A percentile compares a stretch with the other conserved stretches of the same genome.
Conservation (phyloP, 805 yeast genomes). For the Ogataea methanolica region DNA sequence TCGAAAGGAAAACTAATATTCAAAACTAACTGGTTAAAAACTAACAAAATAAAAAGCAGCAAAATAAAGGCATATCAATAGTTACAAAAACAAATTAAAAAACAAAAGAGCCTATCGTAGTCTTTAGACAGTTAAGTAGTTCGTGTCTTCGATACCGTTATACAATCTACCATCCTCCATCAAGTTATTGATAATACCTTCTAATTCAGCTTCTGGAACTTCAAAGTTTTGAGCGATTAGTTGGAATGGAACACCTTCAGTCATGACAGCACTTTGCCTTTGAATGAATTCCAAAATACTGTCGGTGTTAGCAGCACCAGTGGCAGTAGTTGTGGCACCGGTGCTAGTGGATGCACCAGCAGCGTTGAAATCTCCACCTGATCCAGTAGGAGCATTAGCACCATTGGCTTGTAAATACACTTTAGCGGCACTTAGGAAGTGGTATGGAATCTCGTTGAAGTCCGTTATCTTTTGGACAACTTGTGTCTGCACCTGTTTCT, state of each 20-base stretch:
- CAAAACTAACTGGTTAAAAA: too few relatives aligned
- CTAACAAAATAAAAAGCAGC: too few relatives aligned
- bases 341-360: slow-evolving; percentile 21
- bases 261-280: slow-evolving; percentile 52
- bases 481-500: slow-evolving; percentile 61
- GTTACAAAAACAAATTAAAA: slow-evolving; percentile 12
- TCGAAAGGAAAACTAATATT: too few relatives aligned
- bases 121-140: slow-evolving; percentile 47
- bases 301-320: slow-evolving; percentile 31
- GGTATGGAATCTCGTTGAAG: slow-evolving; percentile 66
- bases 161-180: slow-evolving; percentile 67
- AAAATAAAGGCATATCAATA: slow-evolving; percentile 1
- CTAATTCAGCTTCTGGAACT: slow-evolving; percentile 44
- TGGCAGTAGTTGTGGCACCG: slow-evolving; percentile 23
- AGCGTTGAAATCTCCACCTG: slow-evolving; percentile 7
- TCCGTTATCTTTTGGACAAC: slow-evolving; percentile 52
- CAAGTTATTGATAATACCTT: slow-evolving; percentile 45
- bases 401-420: slow-evolving; percentile 55
- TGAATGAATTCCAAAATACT: slow-evolving; percentile 44
- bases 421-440: slow-evolving; percentile 59
- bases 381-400: slow-evolving; percentile 18
- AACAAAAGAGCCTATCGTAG: slow-evolving; percentile 1
- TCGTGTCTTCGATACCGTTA: slow-evolving; percentile 63
- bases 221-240: slow-evolving; percentile 55
- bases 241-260: slow-evolving; percentile 71